Percentiles rank a stretch among this genome's conserved stretches.
These are phyloP conservation scores for Gleditsia sinensis DNA, from an alignment of 306 rosid genomes.

Conservation along the genomic window DNA sequence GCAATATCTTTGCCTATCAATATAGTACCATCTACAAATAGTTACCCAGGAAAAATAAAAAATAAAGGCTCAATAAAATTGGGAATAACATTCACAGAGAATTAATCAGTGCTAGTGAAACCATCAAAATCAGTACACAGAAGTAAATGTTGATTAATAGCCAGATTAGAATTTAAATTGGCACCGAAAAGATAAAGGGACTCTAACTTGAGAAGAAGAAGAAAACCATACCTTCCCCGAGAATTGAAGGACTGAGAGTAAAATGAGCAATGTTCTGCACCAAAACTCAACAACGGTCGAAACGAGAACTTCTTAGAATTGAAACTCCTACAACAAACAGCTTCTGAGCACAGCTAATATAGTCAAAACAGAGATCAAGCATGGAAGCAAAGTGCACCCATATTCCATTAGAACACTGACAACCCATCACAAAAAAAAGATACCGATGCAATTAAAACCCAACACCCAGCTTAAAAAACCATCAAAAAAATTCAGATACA, in stretches of 20 bases:
- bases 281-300: background rate
- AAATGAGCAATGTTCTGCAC: constrained; percentile 20
- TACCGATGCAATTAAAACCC: constrained; percentile 9
- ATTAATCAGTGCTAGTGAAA: constrained; percentile 17
- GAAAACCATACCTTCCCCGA: constrained; percentile 32
- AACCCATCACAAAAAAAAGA: constrained; percentile 18
- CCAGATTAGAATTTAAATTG: background rate
- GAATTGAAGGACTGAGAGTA: background rate
- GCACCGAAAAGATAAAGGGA: background rate
- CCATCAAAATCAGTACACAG: constrained; percentile 7
- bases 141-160: background rate
- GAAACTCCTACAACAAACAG: constrained; percentile 23
- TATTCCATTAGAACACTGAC: constrained; percentile 35
- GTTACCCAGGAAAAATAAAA: background rate
- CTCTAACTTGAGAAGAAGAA: background rate
- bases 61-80: constrained; percentile 3
- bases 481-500: background rate
- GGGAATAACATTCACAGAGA: background rate
- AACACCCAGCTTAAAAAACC: constrained; percentile 28
- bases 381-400: constrained; percentile 41
- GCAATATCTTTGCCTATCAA: constrained; percentile 28
- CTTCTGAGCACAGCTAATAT: background rate
- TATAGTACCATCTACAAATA: constrained; percentile 34
- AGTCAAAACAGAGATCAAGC: constrained; percentile 14
- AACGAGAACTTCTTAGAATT: constrained; percentile 15